Evolutionary conservation across 176 grass and related monocot genomes (phyloP), one percentile per base, ranked within the genome.

Genomic region (Avena sativa): DNA sequence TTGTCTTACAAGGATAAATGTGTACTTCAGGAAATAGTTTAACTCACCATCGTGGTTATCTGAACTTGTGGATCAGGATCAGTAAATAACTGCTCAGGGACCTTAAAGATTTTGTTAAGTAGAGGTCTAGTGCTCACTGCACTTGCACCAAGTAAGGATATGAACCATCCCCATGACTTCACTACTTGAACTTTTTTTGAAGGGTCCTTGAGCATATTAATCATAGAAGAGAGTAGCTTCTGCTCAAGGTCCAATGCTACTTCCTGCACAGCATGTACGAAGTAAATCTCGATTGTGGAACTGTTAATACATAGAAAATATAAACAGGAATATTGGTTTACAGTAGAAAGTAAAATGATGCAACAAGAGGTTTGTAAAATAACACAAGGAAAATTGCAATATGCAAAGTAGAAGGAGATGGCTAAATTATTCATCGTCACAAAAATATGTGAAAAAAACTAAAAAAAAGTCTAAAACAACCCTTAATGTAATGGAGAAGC

Each of bases 141-240:
- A 84, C 84, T 40, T 50, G 83, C 69, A 68, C 89, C 91, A 79
- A 98, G 93, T 30, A 98, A 90, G 65, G 89, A 89, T 71, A 95
- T 81, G 58, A 91, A 92, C 93, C 95, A 98, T 77, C 93, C 93
- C 95, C 95, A 98, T 87, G 91, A 89, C 49, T 91, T 91, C 21
- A 95, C 83, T 70, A 78, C 86, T 77, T 89, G 89, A 92, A 98
- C 58, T 85, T 95, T 93, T 86, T 93, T 92, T 14, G 11, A 77
- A 85, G 89, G 66, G 86, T 95, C 95, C 87, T 80, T 60, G 28
- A 95, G 43, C 83, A 93, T 82, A 58, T 91, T 77, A 80, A 77
- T 62, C 95, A 98, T 91, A 67, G 21, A 32, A 46, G 43, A 74
- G 62, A 95, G 71, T 57, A 98, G 80, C 48, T 87, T 87, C 87